phyloP scores from a whole-genome alignment of 805 yeast species.

The Saccharomycodes ludwigii region DNA sequence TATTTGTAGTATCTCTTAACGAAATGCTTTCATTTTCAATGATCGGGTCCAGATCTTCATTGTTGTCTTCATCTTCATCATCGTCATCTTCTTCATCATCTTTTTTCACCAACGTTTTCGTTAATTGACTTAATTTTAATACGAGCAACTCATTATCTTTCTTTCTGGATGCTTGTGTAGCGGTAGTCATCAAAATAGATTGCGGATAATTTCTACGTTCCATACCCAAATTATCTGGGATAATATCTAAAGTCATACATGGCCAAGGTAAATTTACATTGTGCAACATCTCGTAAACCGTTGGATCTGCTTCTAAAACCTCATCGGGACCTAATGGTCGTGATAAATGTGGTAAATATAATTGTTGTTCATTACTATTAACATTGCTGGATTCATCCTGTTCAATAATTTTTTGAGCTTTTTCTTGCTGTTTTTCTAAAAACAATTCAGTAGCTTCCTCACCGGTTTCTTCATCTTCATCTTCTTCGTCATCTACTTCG shows the following conservation, averaged over 20 bases:
- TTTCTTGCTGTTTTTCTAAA: slow-evolving; percentile 24
- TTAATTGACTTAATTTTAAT: slow-evolving; percentile 68
- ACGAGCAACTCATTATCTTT: slow-evolving; percentile 84
- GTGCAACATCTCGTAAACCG: slow-evolving; percentile 93
- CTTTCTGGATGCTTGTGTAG: slow-evolving; percentile 81
- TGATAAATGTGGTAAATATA: slow-evolving; percentile 81
- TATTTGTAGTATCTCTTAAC: slow-evolving; percentile 72
- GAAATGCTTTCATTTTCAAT: slow-evolving; percentile 78
- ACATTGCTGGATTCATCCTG: slow-evolving; percentile 26
- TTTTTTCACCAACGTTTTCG: slow-evolving; percentile 67
- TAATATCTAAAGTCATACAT: slow-evolving; percentile 76
- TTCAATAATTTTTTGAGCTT: slow-evolving; percentile 26
- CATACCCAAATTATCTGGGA: slow-evolving; percentile 76
- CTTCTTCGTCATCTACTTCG: slow-evolving; percentile 58
- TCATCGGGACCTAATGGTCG: slow-evolving; percentile 92
- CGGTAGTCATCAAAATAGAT: slow-evolving; percentile 72
- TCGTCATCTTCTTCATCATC: slow-evolving; percentile 66
- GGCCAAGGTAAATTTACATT: slow-evolving; percentile 95
- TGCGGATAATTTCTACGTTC: slow-evolving; percentile 90
- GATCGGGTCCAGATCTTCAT: slow-evolving; percentile 74
- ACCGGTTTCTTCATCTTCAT: slow-evolving; percentile 29
- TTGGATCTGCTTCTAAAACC: slow-evolving; percentile 90
- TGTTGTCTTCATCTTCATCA: slow-evolving; percentile 59
- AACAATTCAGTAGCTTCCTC: slow-evolving; percentile 24
- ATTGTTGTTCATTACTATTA: slow-evolving; percentile 25